These are phyloP conservation scores for Chlamydomonas reinhardtii DNA, from an alignment of 163 green algal species.

Conservation along the genomic window DNA sequence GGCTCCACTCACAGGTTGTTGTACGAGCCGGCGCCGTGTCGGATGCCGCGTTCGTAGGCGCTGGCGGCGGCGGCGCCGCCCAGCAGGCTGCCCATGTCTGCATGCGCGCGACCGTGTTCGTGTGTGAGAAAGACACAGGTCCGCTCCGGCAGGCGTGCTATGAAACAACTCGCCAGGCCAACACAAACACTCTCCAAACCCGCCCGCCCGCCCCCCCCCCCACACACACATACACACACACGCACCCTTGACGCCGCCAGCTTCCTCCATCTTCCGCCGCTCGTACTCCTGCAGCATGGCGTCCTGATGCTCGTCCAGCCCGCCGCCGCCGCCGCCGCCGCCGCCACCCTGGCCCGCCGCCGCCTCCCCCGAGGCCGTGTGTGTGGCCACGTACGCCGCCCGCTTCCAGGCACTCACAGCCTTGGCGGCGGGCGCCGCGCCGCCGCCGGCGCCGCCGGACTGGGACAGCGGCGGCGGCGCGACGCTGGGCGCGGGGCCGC, in stretches of 20 bases:
- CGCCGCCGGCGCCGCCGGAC: too few relatives aligned
- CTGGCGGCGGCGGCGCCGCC: slow-evolving; percentile 5
- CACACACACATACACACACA: background rate
- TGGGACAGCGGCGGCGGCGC: too few relatives aligned
- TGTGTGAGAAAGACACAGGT: too few relatives aligned
- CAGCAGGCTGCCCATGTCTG: slow-evolving; percentile 31
- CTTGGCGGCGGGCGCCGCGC: background rate
- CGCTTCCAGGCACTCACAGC: background rate
- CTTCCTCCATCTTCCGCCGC: slow-evolving; percentile 28
- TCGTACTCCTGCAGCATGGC: slow-evolving; percentile 14
- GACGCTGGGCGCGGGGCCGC: too few relatives aligned
- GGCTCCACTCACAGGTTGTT: too few relatives aligned
- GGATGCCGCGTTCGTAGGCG: slow-evolving; percentile 6
- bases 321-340: background rate
- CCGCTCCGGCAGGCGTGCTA: too few relatives aligned
- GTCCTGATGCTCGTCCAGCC: background rate
- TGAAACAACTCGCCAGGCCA: background rate
- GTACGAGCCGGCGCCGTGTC: background rate
- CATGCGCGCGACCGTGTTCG: too few relatives aligned
- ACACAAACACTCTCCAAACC: too few relatives aligned
- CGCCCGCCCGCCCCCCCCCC: background rate
- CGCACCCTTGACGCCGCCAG: background rate
- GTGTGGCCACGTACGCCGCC: background rate
- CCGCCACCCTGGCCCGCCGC: too few relatives aligned
- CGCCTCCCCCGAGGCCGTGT: background rate